Percentiles rank a stretch among this genome's conserved stretches.
These are phyloP conservation scores for Lagenidium giganteum DNA, from an alignment of 352 stramenopile species.

Conservation along the genomic window DNA sequence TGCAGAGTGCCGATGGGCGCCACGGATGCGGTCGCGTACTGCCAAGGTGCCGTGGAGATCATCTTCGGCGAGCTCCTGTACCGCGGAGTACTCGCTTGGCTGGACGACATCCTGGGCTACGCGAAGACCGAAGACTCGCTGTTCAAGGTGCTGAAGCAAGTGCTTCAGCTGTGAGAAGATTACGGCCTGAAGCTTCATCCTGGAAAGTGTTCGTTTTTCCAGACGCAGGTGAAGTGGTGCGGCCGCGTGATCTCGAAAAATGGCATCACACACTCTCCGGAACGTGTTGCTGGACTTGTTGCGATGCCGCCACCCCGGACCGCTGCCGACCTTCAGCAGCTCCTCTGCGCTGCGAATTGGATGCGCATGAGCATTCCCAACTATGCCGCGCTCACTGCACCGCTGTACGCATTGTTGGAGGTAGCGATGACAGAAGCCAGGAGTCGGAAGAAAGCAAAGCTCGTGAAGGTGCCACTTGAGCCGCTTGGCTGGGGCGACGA, in stretches of 20 bases:
- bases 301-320: slow-evolving; percentile 11
- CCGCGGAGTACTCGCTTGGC: slow-evolving; percentile 16
- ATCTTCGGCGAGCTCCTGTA: slow-evolving; percentile 14
- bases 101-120: slow-evolving; percentile 24
- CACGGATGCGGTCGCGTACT: slow-evolving; percentile 9
- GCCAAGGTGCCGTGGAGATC: slow-evolving; percentile 9
- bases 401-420: slow-evolving; percentile 13
- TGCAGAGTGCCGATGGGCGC: slow-evolving; percentile 7
- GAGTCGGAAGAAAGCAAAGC: slow-evolving; percentile 14
- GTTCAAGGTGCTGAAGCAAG: slow-evolving; percentile 11
- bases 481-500: no score
- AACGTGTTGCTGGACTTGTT: slow-evolving; percentile 18
- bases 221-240: slow-evolving; percentile 16
- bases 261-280: slow-evolving; percentile 14
- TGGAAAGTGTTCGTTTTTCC: slow-evolving; percentile 26
- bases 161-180: slow-evolving; percentile 7
- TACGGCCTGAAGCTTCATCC: slow-evolving; percentile 31
- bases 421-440: not conserved
- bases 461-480: no score
- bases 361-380: slow-evolving; percentile 26
- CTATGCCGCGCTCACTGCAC: slow-evolving; percentile 10
- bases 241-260: slow-evolving; percentile 13
- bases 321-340: slow-evolving; percentile 24
- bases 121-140: slow-evolving; percentile 4
- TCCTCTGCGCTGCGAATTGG: slow-evolving; percentile 26